phyloP scores from a whole-genome alignment of 2,329 filamentous ascomycete species.

The Xylaria sp. region DNA sequence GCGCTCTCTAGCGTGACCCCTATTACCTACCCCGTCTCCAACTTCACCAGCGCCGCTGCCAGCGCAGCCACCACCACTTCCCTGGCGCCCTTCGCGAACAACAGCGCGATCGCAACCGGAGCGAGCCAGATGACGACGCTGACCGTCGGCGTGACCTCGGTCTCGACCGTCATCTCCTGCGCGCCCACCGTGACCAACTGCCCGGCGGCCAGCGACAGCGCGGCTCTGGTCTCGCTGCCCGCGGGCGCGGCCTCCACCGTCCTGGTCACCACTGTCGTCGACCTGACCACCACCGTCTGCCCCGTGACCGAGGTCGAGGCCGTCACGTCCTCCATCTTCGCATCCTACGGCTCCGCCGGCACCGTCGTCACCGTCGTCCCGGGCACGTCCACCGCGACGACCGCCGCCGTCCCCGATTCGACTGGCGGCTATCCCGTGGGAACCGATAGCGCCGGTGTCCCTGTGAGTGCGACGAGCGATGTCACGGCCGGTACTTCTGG shows the following conservation, averaged over 20 bases:
- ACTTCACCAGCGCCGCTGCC: neutral
- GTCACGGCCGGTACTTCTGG: slow-evolving; percentile 7
- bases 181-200: slow-evolving; percentile 33
- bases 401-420: no score
- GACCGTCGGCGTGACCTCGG: slow-evolving; percentile 29
- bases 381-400: no score
- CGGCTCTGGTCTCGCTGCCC: slow-evolving; percentile 26
- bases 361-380: no score
- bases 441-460: no score
- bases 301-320: slow-evolving; percentile 30
- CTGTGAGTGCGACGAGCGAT: no score
- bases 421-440: no score
- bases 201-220: slow-evolving; percentile 29
- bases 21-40: slow-evolving; percentile 4
- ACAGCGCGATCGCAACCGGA: slow-evolving; percentile 13
- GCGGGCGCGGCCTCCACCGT: slow-evolving; percentile 31
- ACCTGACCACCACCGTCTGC: slow-evolving; percentile 35
- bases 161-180: slow-evolving; percentile 34
- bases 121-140: slow-evolving; percentile 28
- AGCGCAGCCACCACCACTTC: slow-evolving; percentile 1
- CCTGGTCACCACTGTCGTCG: slow-evolving; percentile 32
- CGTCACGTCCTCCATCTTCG: slow-evolving; percentile 32
- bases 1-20: neutral
- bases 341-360: slow-evolving; percentile 20
- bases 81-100: slow-evolving; percentile 21